A percentile compares a stretch with the other conserved stretches of the same genome.
phyloP scores from a whole-genome alignment of 2,329 filamentous ascomycete species.

The Aspergillus flavus region DNA sequence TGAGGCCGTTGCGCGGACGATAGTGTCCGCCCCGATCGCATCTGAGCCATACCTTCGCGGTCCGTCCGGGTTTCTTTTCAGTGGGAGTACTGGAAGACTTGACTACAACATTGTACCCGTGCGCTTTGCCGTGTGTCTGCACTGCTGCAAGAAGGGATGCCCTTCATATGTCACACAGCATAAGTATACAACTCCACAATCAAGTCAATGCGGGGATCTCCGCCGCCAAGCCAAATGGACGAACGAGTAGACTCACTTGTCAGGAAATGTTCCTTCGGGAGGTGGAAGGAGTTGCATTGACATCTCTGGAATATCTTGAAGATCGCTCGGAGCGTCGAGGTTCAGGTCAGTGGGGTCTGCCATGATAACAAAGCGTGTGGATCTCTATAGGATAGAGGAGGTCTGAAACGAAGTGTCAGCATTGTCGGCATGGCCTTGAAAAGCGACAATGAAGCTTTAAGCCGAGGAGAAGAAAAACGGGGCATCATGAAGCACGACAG shows the following conservation, averaged over 20 bases:
- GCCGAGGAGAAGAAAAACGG: neutral
- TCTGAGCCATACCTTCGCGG: slow-evolving; percentile 48
- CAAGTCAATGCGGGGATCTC: neutral
- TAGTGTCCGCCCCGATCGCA: slow-evolving; percentile 50
- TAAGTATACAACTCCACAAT: neutral
- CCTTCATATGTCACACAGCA: slow-evolving; percentile 21
- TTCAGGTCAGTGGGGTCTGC: slow-evolving; percentile 47
- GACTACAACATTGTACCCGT: slow-evolving; percentile 49
- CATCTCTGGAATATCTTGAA: slow-evolving; percentile 48
- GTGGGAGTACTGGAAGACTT: slow-evolving; percentile 51
- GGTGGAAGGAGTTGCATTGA: slow-evolving; percentile 46
- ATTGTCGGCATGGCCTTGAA: slow-evolving; percentile 13
- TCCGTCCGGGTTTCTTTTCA: slow-evolving; percentile 48
- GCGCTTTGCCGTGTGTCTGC: slow-evolving; percentile 45
- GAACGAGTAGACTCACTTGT: slow-evolving; percentile 35
- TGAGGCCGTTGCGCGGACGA: slow-evolving; percentile 48
- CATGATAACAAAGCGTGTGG: slow-evolving; percentile 33
- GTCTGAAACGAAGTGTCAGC: slow-evolving; percentile 26
- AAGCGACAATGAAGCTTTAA: slow-evolving; percentile 2
- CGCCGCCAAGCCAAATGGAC: neutral
- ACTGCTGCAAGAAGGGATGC: slow-evolving; percentile 43
- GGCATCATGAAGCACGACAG: neutral
- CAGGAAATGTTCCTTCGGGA: slow-evolving; percentile 48
- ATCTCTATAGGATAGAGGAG: slow-evolving; percentile 14
- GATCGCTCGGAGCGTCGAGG: slow-evolving; percentile 48